Conservation (phyloP, 2,329 filamentous ascomycete species). For the Nemania sp. region DNA sequence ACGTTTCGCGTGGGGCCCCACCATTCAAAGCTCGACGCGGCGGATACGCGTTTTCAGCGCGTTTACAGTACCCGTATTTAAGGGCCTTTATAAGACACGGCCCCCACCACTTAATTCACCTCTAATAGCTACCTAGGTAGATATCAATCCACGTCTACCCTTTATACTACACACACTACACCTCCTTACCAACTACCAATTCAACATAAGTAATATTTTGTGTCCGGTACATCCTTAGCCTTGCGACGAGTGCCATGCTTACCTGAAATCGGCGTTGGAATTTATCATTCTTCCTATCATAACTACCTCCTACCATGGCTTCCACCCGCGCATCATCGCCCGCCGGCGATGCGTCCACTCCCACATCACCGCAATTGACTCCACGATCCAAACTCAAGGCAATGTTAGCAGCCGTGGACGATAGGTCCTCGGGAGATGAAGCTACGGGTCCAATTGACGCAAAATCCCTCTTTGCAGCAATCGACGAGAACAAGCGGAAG, state of each 20-base stretch:
- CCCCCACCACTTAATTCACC: constrained; percentile 24
- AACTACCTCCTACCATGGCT: constrained; percentile 60
- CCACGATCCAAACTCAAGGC: constrained; percentile 68
- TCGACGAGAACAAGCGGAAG: constrained; percentile 38
- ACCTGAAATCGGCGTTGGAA: constrained; percentile 33
- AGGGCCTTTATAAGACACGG: constrained; percentile 26
- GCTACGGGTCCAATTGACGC: constrained; percentile 42
- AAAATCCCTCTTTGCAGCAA: constrained; percentile 45
- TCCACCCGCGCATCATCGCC: constrained; percentile 62
- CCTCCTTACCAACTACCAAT: constrained; percentile 9
- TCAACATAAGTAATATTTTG: not conserved
- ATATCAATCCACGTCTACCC: too few species aligned
- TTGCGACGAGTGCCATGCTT: constrained; percentile 35
- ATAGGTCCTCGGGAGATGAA: constrained; percentile 60
- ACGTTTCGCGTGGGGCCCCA: constrained; percentile 29
- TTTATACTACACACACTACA: too few species aligned
- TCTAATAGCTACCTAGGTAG: not conserved
- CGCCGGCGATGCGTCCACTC: constrained; percentile 55
- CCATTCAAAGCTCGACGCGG: constrained; percentile 36
- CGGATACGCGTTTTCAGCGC: constrained; percentile 34
- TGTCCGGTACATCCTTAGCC: constrained; percentile 9
- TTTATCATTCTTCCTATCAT: constrained; percentile 28
- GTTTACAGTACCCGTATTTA: constrained; percentile 13
- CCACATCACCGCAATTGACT: constrained; percentile 60
- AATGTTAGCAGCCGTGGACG: constrained; percentile 62